Evolutionary conservation across 148 eudicot genomes (phyloP), one percentile per base, ranked within the genome.

Genomic region (Simmondsia chinensis): DNA sequence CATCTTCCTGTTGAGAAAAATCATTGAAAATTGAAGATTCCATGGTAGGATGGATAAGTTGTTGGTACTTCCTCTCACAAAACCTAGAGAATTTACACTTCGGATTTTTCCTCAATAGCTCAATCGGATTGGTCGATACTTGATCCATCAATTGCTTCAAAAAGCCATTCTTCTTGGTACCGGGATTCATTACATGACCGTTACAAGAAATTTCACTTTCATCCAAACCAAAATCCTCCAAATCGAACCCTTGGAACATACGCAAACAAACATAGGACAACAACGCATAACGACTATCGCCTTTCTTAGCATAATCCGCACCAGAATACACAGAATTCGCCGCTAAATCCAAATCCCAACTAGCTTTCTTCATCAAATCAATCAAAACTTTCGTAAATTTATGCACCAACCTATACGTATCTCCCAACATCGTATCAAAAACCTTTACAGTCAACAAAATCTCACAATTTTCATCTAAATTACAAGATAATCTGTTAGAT

Each of bases 291-390:
- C 69, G 62, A 15, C 63, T 66, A 62, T 89, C 85, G 22, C 78
- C 85, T 47, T 71, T 72, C 56, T 84, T 81, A 8, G 49, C 59
- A 65, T 78, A 84, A 39, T 54, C 58, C 12, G 84, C 69, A 36
- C 50, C 66, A 3, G 71, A 41, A 57, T 81, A 72, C 19, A 84
- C 77, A 0, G 87, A 79, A 28, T 51, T 67, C 0, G 95, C 79
- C 0, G 82, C 97, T 52, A 76, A 61, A 51, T 84, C 88, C 84
- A 89, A 81, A 68, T 89, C 87, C 95, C 95, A 89, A 21, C 65
- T 61, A 2, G 84, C 83, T 42, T 51, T 73, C 62, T 54, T 76
- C 97, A 89, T 89, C 79, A 89, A 65, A 24, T 59, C 65, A 43
- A 84, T 69, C 80, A 89, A 72, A 33, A 81, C 38, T 59, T 84